Evolutionary conservation across 2,329 filamentous ascomycete species (phyloP).

Genomic region (Aspergillus pseudonomiae): DNA sequence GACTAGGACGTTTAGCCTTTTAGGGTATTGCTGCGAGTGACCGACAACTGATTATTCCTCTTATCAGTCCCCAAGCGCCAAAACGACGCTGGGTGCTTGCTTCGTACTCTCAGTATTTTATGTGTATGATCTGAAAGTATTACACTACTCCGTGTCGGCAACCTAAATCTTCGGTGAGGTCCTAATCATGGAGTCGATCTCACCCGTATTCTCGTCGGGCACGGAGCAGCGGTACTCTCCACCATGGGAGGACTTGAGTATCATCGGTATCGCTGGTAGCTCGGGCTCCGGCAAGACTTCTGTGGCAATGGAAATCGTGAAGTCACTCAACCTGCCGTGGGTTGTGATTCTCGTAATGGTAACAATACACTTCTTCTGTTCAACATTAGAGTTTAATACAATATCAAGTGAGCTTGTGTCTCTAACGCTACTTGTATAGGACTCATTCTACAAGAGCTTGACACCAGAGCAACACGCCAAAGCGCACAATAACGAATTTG

Average conservation of each 20-base stretch:
- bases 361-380: constrained; percentile 26
- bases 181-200: constrained; percentile 39
- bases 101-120: neutral
- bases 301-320: constrained; percentile 87
- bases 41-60: constrained; percentile 1
- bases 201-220: constrained; percentile 39
- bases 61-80: constrained; percentile 9
- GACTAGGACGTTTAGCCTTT: neutral
- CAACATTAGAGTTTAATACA: constrained; percentile 14
- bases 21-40: neutral
- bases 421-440: constrained; percentile 55
- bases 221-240: constrained; percentile 76
- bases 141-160: neutral
- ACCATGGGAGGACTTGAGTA: constrained; percentile 94
- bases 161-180: constrained; percentile 9
- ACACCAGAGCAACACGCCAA: constrained; percentile 74
- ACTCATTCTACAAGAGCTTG: constrained; percentile 95
- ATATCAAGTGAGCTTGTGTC: neutral
- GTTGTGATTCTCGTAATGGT: constrained; percentile 98
- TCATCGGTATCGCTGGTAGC: constrained; percentile 93
- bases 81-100: neutral
- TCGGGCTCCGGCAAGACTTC: constrained; percentile 97
- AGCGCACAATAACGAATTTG: constrained; percentile 89
- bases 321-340: constrained; percentile 89
- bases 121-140: neutral